Evolutionary conservation across 2,329 filamentous ascomycete genomes (phyloP), one percentile per base, ranked within the genome.

Genomic region (Bertia moriformis): DNA sequence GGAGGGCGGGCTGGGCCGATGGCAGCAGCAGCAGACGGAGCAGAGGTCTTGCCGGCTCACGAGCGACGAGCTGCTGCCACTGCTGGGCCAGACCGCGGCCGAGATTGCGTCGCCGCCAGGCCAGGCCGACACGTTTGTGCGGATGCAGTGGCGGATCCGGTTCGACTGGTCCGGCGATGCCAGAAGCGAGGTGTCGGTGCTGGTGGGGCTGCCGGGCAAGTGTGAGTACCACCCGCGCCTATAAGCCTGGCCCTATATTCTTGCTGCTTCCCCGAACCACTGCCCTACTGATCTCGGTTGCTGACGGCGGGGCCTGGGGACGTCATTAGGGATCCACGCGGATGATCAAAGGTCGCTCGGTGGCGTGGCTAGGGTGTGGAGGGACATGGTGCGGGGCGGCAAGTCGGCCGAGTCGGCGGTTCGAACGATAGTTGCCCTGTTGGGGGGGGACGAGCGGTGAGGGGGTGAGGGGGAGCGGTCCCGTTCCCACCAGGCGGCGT

Each of bases 161-260:
- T 82, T 84, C 48, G 79, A 84, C 53, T 84, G 78, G 79, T 78
- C 78, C 0, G 80, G 80, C 4, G 80, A 84, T 50, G 78, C 75
- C 3, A 67, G 70, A 48, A 82, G 70, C 46, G 61, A 61, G 35
- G 55, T 83, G 14, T 59, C 58, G 3, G 60, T 78, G 10, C 51
- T 71, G 44, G 59, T 74, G 2, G 68, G 69, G 3, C 59, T 76
- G 30, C 78, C 79, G 1, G 63, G 60, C 4, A 72, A 70, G 51
- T 84, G 78, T 83, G 56, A 68, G 77, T 69, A 14, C n/a, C n/a
- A n/a, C n/a, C n/a, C n/a, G n/a, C n/a, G n/a, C n/a, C n/a, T n/a
- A n/a, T n/a, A n/a, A n/a, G 40, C 14, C 14, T 32, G 19, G 24
- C 18, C 15, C 18, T 18, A 19, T 20, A 3, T 3, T 7, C 3